Evolutionary conservation across 495 filamentous ascomycete genomes (phyloP).

Genomic region (Massariosphaeria phaeospora): DNA sequence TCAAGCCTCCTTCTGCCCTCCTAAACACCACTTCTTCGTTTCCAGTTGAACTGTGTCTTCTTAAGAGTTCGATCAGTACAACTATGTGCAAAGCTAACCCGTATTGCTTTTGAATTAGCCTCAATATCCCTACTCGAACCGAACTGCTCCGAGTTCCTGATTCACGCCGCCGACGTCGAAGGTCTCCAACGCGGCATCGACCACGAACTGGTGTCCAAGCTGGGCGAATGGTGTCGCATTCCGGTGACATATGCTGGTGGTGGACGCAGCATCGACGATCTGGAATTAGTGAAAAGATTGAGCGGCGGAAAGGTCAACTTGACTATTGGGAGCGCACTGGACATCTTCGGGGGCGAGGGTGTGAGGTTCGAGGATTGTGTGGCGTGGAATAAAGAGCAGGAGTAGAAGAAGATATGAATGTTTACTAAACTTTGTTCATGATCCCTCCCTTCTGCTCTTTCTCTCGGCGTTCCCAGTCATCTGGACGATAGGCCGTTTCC

Average conservation of each 20-base stretch:
- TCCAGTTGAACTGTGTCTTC: not conserved
- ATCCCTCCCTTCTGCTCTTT: too few species aligned
- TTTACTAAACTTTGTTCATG: too few species aligned
- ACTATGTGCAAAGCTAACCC: constrained; percentile 32
- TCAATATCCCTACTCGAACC: constrained; percentile 75
- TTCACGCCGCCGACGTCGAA: constrained; percentile 98
- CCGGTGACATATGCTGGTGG: constrained; percentile 96
- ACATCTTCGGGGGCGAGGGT: constrained; percentile 85
- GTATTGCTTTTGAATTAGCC: constrained; percentile 46
- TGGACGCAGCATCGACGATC: constrained; percentile 70
- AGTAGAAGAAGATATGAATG: too few species aligned
- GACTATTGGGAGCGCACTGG: constrained; percentile 92
- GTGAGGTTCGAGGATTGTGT: constrained; percentile 87
- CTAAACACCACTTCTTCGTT: not conserved
- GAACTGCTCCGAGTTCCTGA: constrained; percentile 91
- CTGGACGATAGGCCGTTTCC: too few species aligned
- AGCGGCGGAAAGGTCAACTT: constrained; percentile 81
- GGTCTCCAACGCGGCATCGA: constrained; percentile 88
- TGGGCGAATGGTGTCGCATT: constrained; percentile 81
- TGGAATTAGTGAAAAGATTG: constrained; percentile 70
- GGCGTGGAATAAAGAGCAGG: constrained; percentile 62
- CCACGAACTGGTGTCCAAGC: constrained; percentile 66
- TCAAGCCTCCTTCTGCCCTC: not conserved
- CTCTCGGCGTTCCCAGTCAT: too few species aligned
- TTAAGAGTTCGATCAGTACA: constrained; percentile 62